These are phyloP conservation scores for Aspergillus nanangensis DNA, from an alignment of 495 filamentous ascomycete species.

Conservation along the genomic window DNA sequence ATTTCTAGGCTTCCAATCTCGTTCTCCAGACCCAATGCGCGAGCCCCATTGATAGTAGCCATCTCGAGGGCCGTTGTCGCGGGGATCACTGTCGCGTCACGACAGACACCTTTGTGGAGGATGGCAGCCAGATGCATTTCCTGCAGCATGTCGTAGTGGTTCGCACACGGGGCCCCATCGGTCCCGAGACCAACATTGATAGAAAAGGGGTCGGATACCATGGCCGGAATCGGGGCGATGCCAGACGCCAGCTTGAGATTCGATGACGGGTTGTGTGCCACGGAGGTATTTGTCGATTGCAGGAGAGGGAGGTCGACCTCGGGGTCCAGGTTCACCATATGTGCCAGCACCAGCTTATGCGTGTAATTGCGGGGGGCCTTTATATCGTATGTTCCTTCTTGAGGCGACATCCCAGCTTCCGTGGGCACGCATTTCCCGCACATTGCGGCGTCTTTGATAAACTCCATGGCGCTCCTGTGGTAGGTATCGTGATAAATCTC, in stretches of 20 bases:
- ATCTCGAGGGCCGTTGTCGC: conserved; percentile 48
- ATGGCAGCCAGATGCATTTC: conserved; percentile 50
- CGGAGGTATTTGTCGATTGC: conserved; percentile 34
- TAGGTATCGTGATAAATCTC: conserved; percentile 22
- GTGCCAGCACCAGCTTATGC: conserved; percentile 34
- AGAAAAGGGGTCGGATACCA: conserved; percentile 16
- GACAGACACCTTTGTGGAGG: conserved; percentile 43
- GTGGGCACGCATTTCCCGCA: conserved; percentile 24
- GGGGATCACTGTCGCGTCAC: conserved; percentile 41
- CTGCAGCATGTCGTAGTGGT: conserved; percentile 45
- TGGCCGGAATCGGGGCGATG: conserved; percentile 40
- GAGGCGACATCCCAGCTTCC: conserved; percentile 43
- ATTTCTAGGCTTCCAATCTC: conserved; percentile 46
- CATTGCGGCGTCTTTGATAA: not conserved
- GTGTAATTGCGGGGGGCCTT: no score
- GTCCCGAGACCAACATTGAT: conserved; percentile 44
- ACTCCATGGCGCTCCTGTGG: not conserved
- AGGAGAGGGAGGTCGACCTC: conserved; percentile 38
- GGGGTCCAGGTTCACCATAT: conserved; percentile 44
- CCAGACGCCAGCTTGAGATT: conserved; percentile 49
- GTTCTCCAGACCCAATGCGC: conserved; percentile 42
- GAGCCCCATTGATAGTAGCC: conserved; percentile 49
- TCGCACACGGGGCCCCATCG: conserved; percentile 49
- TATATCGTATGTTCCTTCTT: conserved; percentile 32
- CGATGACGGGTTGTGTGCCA: conserved; percentile 47